Percentiles rank a stretch among this genome's conserved stretches.
Conservation (phyloP, 1,284 basidiomycete species). For the Leccinum laetum region DNA sequence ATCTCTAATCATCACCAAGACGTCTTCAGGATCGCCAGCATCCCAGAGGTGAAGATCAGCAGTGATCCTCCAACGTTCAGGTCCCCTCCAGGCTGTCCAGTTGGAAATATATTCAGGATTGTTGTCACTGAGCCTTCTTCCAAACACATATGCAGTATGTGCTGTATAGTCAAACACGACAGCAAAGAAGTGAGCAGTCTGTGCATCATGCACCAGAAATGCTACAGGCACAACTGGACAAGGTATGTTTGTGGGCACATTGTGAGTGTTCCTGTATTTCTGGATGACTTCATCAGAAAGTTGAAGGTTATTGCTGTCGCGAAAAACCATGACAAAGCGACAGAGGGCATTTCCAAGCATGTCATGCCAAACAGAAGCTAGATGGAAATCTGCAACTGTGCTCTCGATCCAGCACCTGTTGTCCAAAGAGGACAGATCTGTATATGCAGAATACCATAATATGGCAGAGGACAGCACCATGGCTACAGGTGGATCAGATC, state of each 20-base stretch:
- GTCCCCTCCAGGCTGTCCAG: slow-evolving; percentile 9
- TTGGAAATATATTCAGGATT: neutral
- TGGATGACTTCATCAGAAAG: neutral
- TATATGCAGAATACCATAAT: neutral
- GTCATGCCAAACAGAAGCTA: slow-evolving; percentile 6
- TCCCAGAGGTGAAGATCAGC: slow-evolving; percentile 9
- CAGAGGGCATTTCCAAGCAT: neutral
- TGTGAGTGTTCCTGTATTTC: neutral
- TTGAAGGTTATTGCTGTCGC: neutral
- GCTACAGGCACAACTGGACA: neutral
- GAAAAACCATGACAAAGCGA: neutral
- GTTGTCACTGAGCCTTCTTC: neutral
- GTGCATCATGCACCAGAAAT: neutral
- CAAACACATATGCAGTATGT: slow-evolving; percentile 4
- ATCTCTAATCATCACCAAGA: neutral
- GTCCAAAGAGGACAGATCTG: neutral
- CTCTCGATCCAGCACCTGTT: slow-evolving; percentile 2
- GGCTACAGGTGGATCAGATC: too few relatives aligned
- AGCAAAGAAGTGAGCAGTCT: slow-evolving; percentile 8
- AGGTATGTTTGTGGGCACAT: neutral
- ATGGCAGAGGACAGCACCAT: too few relatives aligned
- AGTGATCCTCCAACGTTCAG: slow-evolving; percentile 2
- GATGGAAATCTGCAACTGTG: slow-evolving; percentile 2
- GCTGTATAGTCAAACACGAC: slow-evolving; percentile 7
- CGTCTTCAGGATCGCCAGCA: neutral